These are phyloP conservation scores for Ophiosphaerella korrae DNA, from an alignment of 2,329 filamentous ascomycete genomes.

Conservation along the genomic window DNA sequence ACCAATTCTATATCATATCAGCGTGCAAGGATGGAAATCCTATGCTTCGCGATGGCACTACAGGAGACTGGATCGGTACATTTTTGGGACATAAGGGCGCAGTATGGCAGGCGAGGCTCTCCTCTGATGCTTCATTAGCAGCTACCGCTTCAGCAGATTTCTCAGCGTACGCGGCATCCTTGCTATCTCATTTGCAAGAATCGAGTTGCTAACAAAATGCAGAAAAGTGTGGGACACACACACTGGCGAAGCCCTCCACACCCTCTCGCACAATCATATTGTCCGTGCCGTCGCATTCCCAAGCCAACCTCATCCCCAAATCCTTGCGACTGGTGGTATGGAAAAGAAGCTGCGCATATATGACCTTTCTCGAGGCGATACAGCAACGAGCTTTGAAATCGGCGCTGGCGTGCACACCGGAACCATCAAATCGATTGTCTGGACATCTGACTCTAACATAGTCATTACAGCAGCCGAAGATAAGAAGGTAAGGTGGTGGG, in stretches of 20 bases:
- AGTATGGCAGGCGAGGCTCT: constrained; percentile 93
- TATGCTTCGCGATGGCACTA: constrained; percentile 95
- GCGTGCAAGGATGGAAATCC: constrained; percentile 98
- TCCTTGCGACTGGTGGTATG: constrained; percentile 89
- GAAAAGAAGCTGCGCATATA: constrained; percentile 97
- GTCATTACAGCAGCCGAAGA: constrained; percentile 90
- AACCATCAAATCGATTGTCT: constrained; percentile 95
- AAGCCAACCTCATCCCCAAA: constrained; percentile 72
- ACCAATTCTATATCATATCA: constrained; percentile 89
- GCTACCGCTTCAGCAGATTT: constrained; percentile 97
- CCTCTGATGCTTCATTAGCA: constrained; percentile 82
- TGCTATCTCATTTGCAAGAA: neutral
- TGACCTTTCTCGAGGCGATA: constrained; percentile 70
- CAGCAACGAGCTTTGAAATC: constrained; percentile 76
- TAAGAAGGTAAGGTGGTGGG: constrained; percentile 93
- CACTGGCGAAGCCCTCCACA: constrained; percentile 85
- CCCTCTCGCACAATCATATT: constrained; percentile 91
- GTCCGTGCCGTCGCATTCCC: constrained; percentile 89
- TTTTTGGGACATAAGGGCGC: constrained; percentile 98
- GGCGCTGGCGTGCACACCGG: constrained; percentile 81
- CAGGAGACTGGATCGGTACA: constrained; percentile 81
- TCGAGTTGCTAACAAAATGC: constrained; percentile 32
- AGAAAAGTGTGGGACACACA: constrained; percentile 98
- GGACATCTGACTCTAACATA: constrained; percentile 86
- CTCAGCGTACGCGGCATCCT: constrained; percentile 69